A percentile compares a stretch with the other conserved stretches of the same genome.
Evolutionary conservation across 371 early-diverging fungal genomes (phyloP).

Genomic region (Lichtheimia hyalospora): DNA sequence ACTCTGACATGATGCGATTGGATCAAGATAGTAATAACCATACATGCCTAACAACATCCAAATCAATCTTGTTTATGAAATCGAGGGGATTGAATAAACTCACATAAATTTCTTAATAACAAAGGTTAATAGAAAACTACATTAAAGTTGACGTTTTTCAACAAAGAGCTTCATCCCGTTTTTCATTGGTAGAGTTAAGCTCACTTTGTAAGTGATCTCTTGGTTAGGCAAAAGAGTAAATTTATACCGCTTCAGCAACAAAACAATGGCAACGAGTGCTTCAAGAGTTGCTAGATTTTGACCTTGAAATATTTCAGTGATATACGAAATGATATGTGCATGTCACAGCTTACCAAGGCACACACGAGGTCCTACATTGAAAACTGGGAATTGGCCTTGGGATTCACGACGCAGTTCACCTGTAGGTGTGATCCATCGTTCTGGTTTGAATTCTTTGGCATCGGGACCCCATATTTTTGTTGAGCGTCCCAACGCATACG

Average conservation of each 20-base stretch:
- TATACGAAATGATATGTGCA: not conserved
- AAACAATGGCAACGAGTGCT: conserved; percentile 33
- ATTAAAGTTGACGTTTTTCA: conserved; percentile 2
- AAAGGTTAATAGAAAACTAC: no score
- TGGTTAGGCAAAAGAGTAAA: conserved; percentile 44
- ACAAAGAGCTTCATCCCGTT: conserved; percentile 41
- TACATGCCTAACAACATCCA: no score
- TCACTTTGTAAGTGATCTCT: conserved; percentile 26
- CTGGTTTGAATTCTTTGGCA: conserved; percentile 58
- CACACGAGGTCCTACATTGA: conserved; percentile 73
- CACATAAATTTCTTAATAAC: no score
- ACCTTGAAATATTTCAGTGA: conserved; percentile 32
- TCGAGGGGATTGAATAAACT: no score
- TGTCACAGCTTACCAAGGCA: conserved; percentile 15
- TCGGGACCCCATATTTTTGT: conserved; percentile 61
- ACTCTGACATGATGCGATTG: no score
- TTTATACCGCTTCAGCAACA: conserved; percentile 37
- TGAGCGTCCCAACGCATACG: conserved; percentile 53
- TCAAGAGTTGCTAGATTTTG: conserved; percentile 48
- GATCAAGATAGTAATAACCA: no score
- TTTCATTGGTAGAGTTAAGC: conserved; percentile 51
- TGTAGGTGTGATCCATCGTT: conserved; percentile 55
- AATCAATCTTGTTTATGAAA: no score
- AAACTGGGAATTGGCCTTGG: conserved; percentile 51
- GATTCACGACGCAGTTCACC: conserved; percentile 37